These are phyloP conservation scores for Tylopilus vinaceipallidus DNA, from an alignment of 768 basidiomycete genomes.

Conservation along the genomic window DNA sequence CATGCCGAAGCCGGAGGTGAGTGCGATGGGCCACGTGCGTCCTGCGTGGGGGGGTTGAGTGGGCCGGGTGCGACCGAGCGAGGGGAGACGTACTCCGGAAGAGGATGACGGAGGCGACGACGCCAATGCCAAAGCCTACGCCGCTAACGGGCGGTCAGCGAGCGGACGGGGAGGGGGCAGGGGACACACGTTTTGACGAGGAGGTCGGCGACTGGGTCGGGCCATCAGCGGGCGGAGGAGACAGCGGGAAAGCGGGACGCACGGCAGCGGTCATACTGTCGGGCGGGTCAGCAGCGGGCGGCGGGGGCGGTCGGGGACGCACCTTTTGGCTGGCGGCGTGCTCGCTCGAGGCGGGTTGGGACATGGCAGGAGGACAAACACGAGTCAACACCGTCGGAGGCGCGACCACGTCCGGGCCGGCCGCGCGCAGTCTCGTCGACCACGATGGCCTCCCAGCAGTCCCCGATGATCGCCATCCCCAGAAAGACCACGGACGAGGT, in stretches of 20 bases:
- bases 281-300: background rate
- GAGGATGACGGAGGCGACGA: constrained; percentile 85
- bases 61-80: background rate
- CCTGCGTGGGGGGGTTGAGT: constrained; percentile 50
- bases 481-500: constrained; percentile 95
- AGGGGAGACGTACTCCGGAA: constrained; percentile 63
- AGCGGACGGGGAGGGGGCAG: background rate
- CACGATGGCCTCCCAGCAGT: constrained; percentile 72
- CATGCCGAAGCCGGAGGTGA: constrained; percentile 83
- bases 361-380: constrained; percentile 37
- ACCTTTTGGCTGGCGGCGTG: constrained; percentile 91
- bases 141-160: constrained; percentile 48
- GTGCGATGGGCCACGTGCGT: constrained; percentile 88
- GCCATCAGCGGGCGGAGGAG: constrained; percentile 19
- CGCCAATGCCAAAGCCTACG: constrained; percentile 85
- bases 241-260: constrained; percentile 42
- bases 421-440: background rate
- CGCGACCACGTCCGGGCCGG: no score
- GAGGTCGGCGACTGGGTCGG: constrained; percentile 62
- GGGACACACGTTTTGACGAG: constrained; percentile 81
- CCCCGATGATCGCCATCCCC: constrained; percentile 89
- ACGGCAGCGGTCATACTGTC: constrained; percentile 84
- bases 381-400: constrained; percentile 14
- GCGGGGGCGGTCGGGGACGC: background rate
- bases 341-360: constrained; percentile 81